Conservation (phyloP, 257 asterid genomes). For the Solanum bulbocastanum region DNA sequence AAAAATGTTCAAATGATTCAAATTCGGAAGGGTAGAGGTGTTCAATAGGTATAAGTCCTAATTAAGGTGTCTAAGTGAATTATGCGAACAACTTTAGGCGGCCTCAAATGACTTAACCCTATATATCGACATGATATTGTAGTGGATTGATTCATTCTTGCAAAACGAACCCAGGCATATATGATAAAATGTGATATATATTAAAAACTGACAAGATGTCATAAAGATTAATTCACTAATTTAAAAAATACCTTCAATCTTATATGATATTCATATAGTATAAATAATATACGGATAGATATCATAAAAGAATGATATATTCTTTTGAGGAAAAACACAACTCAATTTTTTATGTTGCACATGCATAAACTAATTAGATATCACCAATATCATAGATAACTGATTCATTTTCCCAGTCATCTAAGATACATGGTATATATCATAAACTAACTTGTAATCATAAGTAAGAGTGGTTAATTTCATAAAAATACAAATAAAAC, state of each 20-base stretch:
- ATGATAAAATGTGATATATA: no score
- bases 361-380: background rate
- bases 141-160: background rate
- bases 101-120: no score
- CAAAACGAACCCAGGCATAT: background rate
- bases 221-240: background rate
- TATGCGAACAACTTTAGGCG: no score
- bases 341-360: background rate
- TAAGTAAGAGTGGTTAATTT: no score
- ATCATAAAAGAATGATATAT: no score
- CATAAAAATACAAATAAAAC: no score
- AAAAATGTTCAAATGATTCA: no score
- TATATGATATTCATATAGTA: no score
- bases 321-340: background rate
- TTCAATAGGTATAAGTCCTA: rapidly evolving
- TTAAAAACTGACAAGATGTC: background rate
- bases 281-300: background rate
- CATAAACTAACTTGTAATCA: background rate
- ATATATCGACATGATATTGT: background rate
- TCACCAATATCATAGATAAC: no score
- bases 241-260: background rate
- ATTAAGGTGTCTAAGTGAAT: no score
- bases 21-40: no score
- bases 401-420: background rate
- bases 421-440: background rate